These are phyloP conservation scores for Adenanthera pavonina DNA, from an alignment of 306 rosid species.

Conservation along the genomic window DNA sequence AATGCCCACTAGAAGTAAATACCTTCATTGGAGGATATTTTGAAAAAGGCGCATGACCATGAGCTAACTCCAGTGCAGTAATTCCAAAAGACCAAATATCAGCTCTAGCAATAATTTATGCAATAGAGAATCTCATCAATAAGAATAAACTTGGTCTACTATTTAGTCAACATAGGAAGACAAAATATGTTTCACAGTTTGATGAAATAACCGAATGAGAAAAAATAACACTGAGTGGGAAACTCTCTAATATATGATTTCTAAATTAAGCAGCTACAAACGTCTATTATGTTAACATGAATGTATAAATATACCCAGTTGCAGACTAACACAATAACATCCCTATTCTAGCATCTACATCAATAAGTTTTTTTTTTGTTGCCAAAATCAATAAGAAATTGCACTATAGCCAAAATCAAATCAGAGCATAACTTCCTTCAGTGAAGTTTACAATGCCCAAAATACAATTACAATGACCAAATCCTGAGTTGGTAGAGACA, in stretches of 20 bases:
- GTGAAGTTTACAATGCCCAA: neutral
- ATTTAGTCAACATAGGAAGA: neutral
- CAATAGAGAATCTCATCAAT: slow-evolving; percentile 12
- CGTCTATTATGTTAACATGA: neutral
- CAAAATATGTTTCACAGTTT: slow-evolving; percentile 1
- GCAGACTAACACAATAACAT: neutral
- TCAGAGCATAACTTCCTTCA: neutral
- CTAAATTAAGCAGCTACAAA: neutral
- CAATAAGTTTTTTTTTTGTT: neutral
- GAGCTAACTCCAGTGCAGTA: slow-evolving; percentile 69
- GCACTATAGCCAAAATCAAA: neutral
- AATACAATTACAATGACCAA: neutral
- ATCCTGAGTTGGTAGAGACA: neutral
- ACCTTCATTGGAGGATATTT: slow-evolving; percentile 77
- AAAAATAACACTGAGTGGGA: neutral
- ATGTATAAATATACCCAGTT: neutral
- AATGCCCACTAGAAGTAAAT: slow-evolving; percentile 1
- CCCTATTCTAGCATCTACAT: neutral
- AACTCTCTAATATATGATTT: slow-evolving; percentile 11
- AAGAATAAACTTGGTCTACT: slow-evolving; percentile 10
- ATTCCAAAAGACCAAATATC: slow-evolving; percentile 78
- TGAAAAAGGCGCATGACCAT: slow-evolving; percentile 70
- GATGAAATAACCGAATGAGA: slow-evolving; percentile 8
- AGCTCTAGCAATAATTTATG: slow-evolving; percentile 42
- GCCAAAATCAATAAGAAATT: neutral